Percentiles rank a stretch among this genome's conserved stretches.
Conservation (phyloP, 495 filamentous ascomycete species). For the Zalerion maritima region DNA sequence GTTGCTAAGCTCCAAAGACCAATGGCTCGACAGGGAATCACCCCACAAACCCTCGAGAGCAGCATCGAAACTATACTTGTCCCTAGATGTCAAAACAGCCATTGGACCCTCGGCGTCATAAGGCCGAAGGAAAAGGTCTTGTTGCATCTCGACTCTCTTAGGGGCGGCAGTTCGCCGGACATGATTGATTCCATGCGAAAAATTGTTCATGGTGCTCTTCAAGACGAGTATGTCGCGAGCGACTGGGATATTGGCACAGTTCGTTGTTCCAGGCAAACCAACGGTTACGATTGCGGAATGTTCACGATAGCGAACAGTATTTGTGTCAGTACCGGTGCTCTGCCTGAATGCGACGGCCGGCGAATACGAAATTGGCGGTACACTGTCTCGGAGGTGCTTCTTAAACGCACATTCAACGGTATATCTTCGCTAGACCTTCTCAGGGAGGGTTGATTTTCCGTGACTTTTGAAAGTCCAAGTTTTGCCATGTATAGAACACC, state of each 20-base stretch:
- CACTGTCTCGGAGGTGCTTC: too few species aligned
- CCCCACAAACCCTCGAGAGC: slow-evolving; percentile 20
- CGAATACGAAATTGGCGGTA: too few species aligned
- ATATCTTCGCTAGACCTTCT: too few species aligned
- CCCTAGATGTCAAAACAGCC: slow-evolving; percentile 26
- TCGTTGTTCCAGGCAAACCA: slow-evolving; percentile 42
- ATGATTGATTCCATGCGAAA: too few species aligned
- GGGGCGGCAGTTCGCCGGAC: too few species aligned
- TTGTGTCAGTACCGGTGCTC: too few species aligned
- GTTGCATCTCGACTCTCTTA: slow-evolving; percentile 63
- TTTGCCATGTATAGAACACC: too few species aligned
- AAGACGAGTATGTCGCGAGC: slow-evolving; percentile 33
- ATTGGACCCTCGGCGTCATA: slow-evolving; percentile 60
- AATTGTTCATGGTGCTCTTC: slow-evolving; percentile 38
- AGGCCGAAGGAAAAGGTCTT: slow-evolving; percentile 47
- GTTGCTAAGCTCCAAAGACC: too few species aligned
- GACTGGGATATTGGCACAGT: slow-evolving; percentile 47
- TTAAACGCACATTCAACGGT: too few species aligned
- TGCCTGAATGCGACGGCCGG: too few species aligned
- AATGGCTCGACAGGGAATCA: slow-evolving; percentile 17
- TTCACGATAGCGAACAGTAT: slow-evolving; percentile 64
- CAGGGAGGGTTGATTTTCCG: too few species aligned
- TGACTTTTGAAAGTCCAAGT: too few species aligned
- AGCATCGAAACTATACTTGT: slow-evolving; percentile 30
- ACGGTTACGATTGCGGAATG: slow-evolving; percentile 68